A percentile compares a stretch with the other conserved stretches of the same genome.
phyloP scores from a whole-genome alignment of 2,329 filamentous ascomycete genomes.

The Ceratocystis destructans region DNA sequence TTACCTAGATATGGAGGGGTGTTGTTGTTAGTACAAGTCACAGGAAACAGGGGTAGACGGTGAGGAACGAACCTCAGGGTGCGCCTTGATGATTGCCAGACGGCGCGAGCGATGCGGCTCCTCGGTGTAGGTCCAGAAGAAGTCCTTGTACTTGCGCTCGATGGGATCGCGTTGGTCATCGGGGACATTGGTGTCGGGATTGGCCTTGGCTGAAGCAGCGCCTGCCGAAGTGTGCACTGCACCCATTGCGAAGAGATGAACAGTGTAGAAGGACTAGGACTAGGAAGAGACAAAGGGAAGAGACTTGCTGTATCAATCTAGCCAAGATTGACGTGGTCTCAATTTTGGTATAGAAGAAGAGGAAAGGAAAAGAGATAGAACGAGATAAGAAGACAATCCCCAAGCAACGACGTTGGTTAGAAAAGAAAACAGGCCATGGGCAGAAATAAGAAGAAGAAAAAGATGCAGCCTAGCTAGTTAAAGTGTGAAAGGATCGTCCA shows the following conservation, averaged over 20 bases:
- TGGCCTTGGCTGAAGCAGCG: constrained; percentile 7
- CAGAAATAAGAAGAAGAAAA: constrained; percentile 4
- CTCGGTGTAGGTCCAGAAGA: constrained; percentile 99
- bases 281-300: not conserved
- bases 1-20: constrained; percentile 45
- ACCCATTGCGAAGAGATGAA: constrained; percentile 1
- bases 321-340: not conserved
- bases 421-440: not conserved
- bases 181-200: constrained; percentile 8
- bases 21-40: not conserved
- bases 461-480: constrained; percentile 3
- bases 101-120: constrained; percentile 87
- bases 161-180: constrained; percentile 17
- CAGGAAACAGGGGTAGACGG: not conserved
- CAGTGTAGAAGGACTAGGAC: not conserved
- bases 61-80: constrained; percentile 61
- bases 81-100: constrained; percentile 91
- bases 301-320: not conserved
- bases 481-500: constrained; percentile 8
- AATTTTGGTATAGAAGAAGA: not conserved
- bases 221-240: constrained; percentile 8
- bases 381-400: not conserved
- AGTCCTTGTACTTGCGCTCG: constrained; percentile 33
- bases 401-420: not conserved
- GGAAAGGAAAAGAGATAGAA: not conserved